Evolutionary conservation across 1,284 basidiomycete genomes (phyloP), one percentile per base, ranked within the genome.

Genomic region (Cutaneotrichosporon daszewskae): DNA sequence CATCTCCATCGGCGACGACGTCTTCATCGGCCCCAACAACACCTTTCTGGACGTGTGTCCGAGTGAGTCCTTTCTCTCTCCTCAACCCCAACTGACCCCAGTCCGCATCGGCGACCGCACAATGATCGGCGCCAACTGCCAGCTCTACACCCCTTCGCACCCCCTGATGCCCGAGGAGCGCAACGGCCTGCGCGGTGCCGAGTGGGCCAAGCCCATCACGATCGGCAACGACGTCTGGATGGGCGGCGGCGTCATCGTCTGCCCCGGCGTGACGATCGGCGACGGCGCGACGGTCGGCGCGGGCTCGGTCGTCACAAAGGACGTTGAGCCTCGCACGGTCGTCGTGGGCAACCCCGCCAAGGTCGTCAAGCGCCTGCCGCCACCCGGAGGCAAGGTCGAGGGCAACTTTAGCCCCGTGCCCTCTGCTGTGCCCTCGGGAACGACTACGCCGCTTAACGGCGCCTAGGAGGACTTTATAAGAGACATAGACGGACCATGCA

Each of bases 241-340:
- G 19, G 74, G 75, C 3, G 75, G 73, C 0, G 66, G 64, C n/a
- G 73, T 60, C 3, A 66, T 68, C 25, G 66, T 77, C 33, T 55
- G 70, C 24, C 66, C 72, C 0, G 73, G 74, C 3, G 73, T 77
- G 1, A 74, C 58, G 3, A 72, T 77, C n/a, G 76, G 76, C 0
- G 47, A 67, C 13, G 76, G 75, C 0, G 54, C 50, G 4, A 74
- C 73, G 3, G 60, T 77, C 7, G 75, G 74, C 1, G 76, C 76
- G 0, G 74, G 74, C 1, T 58, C 56, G 11, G 72, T 76, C 5
- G 75, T 77, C 1, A 76, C 75, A 0, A 73, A 69, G 54, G 58
- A 69, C 52, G 62, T 77, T 2, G 68, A 68, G 5, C 56, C 61
- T 25, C 64, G 73, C 44, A 49, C 43, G 18, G 71, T 77, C 2